Percentiles rank a stretch among this genome's conserved stretches.
Conservation (phyloP, 805 yeast genomes). For the Jamesozyma spencerorum region DNA sequence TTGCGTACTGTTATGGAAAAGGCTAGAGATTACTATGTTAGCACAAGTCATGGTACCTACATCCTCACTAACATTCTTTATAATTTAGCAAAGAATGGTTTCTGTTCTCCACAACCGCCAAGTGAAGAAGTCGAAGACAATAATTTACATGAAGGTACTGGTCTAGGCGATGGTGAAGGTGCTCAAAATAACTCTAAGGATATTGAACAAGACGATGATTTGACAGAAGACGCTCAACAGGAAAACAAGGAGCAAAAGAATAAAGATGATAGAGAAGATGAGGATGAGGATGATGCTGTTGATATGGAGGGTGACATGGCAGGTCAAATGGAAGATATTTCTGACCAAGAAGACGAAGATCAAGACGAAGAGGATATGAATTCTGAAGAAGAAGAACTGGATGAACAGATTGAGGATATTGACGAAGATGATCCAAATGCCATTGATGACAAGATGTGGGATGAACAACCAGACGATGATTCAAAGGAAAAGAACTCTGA, state of each 20-base stretch:
- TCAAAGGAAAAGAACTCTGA: conserved; percentile 79
- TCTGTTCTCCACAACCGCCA: conserved; percentile 85
- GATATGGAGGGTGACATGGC: conserved; percentile 97
- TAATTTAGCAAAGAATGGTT: conserved; percentile 67
- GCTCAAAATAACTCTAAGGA: conserved; percentile 73
- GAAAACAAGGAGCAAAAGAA: conserved; percentile 66
- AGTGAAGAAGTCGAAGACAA: conserved; percentile 51
- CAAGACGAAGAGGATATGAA: conserved; percentile 45
- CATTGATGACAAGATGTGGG: conserved; percentile 96
- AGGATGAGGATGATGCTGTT: conserved; percentile 65
- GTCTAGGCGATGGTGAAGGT: conserved; percentile 89
- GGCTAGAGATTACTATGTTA: conserved; percentile 40
- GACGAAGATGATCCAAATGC: conserved; percentile 92
- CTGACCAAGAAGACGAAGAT: conserved; percentile 56
- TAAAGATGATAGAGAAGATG: conserved; percentile 44
- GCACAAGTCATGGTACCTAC: conserved; percentile 53
- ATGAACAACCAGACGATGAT: conserved; percentile 73
- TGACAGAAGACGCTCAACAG: conserved; percentile 66
- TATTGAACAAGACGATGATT: conserved; percentile 84
- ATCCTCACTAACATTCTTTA: conserved; percentile 47
- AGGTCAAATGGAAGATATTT: conserved; percentile 75
- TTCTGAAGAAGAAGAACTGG: conserved; percentile 63
- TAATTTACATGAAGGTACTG: conserved; percentile 77
- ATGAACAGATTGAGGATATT: conserved; percentile 81
- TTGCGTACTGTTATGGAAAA: conserved; percentile 36